Base-by-base conservation (phyloP, 352 stramenopile genomes). In the Phytophthora vignae region DNA sequence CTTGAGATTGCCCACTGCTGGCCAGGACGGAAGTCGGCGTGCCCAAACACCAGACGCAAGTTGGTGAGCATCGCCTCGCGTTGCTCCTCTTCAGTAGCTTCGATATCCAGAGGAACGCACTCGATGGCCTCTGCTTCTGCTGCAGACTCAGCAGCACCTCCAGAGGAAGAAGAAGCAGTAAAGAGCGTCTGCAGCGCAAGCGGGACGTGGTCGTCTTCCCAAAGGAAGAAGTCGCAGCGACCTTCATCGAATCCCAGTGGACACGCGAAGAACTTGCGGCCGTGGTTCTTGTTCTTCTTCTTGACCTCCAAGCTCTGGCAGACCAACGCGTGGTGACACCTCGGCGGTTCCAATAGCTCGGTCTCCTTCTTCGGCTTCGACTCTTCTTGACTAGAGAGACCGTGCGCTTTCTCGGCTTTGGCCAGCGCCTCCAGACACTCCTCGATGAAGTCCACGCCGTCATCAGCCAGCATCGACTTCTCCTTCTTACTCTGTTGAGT, bases 201-300 rank as follows among this genome's bases (percentile, higher is more conserved):
- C n/a, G 84, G 77, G 5, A 84, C 77, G 53, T 93, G 81, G 60
- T 96, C 87, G 25, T 96, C 85, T 74, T 92, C 83, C 89, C 89
- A 96, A 0, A 95, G 67, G 58, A 95, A 96, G 52, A 90, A 96
- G 46, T 96, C 83, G 64, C 89, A 96, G 4, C 87, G 85, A 3
- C 87, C 88, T 86, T 96, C 89, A 54, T 93, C 83, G 48, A 90
- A 81, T 6, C 81, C 78, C 17, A 93, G 71, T 17, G 86, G 73
- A 62, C 89, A 96, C 3, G 85, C 68, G 59, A 93, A 96, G 63
- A 96, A 96, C 3, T 67, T 71, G 3, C 85, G 81, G 0, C 83
- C 85, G 60, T 90, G 81, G 59, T 96, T 96, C 54, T 90, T 91
- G 74, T 89, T 94, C 61, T 93, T 93, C 75, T 96, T 96, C 70